phyloP scores from a whole-genome alignment of 2,329 filamentous ascomycete species.

The Nannizziopsis barbatae region DNA sequence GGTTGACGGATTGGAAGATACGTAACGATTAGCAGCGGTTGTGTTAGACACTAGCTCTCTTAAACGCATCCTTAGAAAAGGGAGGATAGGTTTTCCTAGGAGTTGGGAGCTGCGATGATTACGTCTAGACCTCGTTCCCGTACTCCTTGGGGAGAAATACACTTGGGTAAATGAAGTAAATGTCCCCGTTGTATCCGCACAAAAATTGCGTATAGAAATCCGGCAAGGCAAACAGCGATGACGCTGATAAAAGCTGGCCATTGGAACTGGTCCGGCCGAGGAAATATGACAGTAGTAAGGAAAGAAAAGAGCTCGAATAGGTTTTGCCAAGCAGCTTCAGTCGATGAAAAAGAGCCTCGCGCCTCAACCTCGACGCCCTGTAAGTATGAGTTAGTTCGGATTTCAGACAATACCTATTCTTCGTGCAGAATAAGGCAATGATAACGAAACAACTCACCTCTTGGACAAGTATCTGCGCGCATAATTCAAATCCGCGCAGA shows the following conservation, averaged over 20 bases:
- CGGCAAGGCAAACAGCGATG: constrained; percentile 40
- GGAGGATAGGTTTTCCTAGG: no score
- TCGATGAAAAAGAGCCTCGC: constrained; percentile 21
- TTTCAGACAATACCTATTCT: not conserved
- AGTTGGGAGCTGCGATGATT: no score
- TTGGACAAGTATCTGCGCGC: constrained; percentile 42
- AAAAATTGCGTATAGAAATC: constrained; percentile 13
- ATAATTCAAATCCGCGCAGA: constrained; percentile 52
- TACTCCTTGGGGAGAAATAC: no score
- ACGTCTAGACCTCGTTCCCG: no score
- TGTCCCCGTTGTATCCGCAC: no score
- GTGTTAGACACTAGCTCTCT: no score
- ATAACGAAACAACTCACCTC: constrained; percentile 15
- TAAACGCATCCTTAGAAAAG: no score
- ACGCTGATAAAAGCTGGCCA: constrained; percentile 52
- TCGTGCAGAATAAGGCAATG: constrained; percentile 18
- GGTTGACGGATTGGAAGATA: no score
- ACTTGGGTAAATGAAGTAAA: no score
- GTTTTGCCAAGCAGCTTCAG: constrained; percentile 37
- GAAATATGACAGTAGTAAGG: constrained; percentile 53
- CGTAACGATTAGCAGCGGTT: no score
- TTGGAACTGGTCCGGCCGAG: constrained; percentile 51
- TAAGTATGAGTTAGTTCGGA: constrained; percentile 2
- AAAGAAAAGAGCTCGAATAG: constrained; percentile 59
- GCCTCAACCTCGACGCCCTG: constrained; percentile 37